Percentiles rank a stretch among this genome's conserved stretches.
phyloP scores from a whole-genome alignment of 1,139 yeast species.

The Petasospora fabianii region DNA sequence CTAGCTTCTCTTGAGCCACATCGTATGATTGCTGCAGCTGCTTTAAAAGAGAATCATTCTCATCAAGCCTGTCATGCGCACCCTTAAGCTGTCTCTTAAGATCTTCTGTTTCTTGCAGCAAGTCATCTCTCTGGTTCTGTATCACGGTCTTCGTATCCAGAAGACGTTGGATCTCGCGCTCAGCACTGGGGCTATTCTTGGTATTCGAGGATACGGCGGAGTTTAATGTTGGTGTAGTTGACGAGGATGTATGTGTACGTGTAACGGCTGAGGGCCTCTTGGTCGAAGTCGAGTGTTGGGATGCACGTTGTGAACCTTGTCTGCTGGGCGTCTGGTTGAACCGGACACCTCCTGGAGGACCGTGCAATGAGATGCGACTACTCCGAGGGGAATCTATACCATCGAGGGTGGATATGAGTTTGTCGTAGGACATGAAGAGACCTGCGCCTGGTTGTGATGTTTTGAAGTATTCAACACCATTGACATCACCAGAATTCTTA shows the following conservation, averaged over 20 bases:
- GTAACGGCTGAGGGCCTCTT: constrained; percentile 3
- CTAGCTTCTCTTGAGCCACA: constrained; percentile 10
- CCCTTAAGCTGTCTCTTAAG: constrained; percentile 14
- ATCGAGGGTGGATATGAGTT: constrained; percentile 34
- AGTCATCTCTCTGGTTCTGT: constrained; percentile 21
- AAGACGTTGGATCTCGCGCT: constrained; percentile 19
- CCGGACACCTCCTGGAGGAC: constrained; percentile 17
- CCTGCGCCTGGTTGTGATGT: constrained; percentile 67
- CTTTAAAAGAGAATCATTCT: constrained; percentile 11
- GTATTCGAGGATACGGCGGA: constrained; percentile 1
- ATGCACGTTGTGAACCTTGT: neutral
- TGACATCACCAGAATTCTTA: constrained; percentile 71
- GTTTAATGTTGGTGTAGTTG: constrained; percentile 13
- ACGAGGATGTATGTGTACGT: constrained; percentile 4
- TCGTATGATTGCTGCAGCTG: constrained; percentile 16
- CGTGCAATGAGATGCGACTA: constrained; percentile 13
- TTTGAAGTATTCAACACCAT: constrained; percentile 58
- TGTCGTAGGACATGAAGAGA: constrained; percentile 65
- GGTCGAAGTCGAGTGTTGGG: neutral
- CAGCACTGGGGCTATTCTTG: constrained; percentile 11
- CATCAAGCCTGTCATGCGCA: constrained; percentile 12
- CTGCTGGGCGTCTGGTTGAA: constrained; percentile 21
- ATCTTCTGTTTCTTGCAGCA: constrained; percentile 13
- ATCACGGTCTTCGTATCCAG: constrained; percentile 17
- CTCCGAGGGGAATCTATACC: constrained; percentile 7